Percentiles rank a stretch among this genome's conserved stretches.
Conservation (phyloP, 805 yeast genomes). For the Candida bentonensis region DNA sequence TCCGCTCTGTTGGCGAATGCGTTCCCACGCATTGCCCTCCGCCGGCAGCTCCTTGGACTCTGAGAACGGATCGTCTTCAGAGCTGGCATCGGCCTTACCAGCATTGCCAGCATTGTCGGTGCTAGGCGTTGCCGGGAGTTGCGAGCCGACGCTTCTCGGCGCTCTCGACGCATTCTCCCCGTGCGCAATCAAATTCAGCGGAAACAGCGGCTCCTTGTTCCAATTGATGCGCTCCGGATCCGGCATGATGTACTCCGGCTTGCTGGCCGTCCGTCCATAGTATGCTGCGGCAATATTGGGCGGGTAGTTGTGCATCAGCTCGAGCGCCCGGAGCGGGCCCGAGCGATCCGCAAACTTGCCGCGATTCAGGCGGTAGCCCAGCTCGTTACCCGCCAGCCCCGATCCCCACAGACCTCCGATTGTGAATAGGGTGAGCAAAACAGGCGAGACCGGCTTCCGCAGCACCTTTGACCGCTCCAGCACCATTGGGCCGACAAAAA, state of each 20-base stretch:
- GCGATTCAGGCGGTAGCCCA: neutral
- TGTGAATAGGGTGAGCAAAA: neutral
- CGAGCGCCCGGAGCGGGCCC: neutral
- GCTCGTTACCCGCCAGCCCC: neutral
- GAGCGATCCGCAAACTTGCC: neutral
- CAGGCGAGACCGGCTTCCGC: neutral
- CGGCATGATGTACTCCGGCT: neutral
- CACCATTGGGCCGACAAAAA: neutral
- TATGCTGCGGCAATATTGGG: slow-evolving; percentile 1
- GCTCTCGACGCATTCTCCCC: neutral
- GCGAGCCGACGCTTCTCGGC: neutral
- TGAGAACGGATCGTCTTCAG: neutral
- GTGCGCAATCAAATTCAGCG: slow-evolving; percentile 1
- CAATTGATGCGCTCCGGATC: neutral
- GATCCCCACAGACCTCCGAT: neutral
- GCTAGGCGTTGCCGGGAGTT: too few relatives aligned
- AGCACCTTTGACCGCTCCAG: neutral
- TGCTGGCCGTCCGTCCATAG: neutral
- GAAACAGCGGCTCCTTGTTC: neutral
- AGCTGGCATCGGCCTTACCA: too few relatives aligned
- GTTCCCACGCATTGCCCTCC: neutral
- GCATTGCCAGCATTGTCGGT: too few relatives aligned
- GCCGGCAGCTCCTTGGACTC: neutral
- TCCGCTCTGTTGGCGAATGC: neutral
- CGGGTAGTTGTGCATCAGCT: slow-evolving; percentile 1